phyloP scores from a whole-genome alignment of 202 grass and related monocot genomes.

The Setaria viridis region DNA sequence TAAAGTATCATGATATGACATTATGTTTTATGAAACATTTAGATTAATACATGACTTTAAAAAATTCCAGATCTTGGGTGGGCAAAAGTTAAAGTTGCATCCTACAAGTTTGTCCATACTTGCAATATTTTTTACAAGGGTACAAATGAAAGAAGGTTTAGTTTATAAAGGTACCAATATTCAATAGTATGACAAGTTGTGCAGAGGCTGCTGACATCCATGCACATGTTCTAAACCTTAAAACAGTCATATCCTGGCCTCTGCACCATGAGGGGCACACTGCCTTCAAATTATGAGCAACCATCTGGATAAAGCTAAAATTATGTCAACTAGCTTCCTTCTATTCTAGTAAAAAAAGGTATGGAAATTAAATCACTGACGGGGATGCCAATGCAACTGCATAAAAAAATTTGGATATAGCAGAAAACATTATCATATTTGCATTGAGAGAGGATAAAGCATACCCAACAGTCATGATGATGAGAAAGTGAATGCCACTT shows the following conservation, averaged over 20 bases:
- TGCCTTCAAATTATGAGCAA: not conserved
- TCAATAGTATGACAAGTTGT: not conserved
- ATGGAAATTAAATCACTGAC: not conserved
- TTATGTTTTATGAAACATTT: not conserved
- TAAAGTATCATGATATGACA: not conserved
- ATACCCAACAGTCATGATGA: slow-evolving; percentile 76
- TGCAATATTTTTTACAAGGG: not conserved
- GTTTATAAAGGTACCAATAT: not conserved
- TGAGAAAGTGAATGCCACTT: slow-evolving; percentile 82
- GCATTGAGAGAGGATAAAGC: slow-evolving; percentile 12
- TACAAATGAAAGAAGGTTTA: not conserved
- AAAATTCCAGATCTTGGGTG: not conserved
- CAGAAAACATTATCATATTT: slow-evolving; percentile 26
- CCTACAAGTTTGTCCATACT: not conserved
- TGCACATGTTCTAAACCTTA: not conserved
- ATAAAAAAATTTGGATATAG: not conserved
- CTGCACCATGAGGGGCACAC: not conserved
- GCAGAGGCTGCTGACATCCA: not conserved
- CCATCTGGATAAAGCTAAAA: slow-evolving; percentile 18
- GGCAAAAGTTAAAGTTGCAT: not conserved
- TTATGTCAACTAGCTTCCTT: not conserved
- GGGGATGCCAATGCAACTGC: not conserved
- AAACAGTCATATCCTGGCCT: not conserved
- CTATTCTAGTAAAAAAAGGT: not conserved
- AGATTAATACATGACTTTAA: not conserved